Percentiles rank a stretch among this genome's conserved stretches.
phyloP scores from a whole-genome alignment of 495 filamentous ascomycete species.

The Penicillium angulare region DNA sequence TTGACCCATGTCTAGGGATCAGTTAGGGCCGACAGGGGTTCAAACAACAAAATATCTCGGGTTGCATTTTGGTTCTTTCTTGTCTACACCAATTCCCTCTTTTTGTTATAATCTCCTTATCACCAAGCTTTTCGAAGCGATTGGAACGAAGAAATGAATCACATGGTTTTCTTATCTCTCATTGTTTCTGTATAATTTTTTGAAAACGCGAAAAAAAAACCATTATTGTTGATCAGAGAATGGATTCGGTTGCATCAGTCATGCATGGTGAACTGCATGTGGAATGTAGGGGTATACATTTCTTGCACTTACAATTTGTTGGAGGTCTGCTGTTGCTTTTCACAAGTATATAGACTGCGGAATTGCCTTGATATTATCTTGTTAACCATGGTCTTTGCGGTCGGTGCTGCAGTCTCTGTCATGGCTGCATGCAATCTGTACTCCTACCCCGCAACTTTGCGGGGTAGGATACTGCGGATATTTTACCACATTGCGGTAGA shows the following conservation, averaged over 20 bases:
- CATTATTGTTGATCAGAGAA: slow-evolving; percentile 18
- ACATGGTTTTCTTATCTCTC: slow-evolving; percentile 4
- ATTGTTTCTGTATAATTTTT: too few species aligned
- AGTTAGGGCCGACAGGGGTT: not conserved
- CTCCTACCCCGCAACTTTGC: too few species aligned
- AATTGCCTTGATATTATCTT: too few species aligned
- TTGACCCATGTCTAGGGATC: not conserved
- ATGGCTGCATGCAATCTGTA: too few species aligned
- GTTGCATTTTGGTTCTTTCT: not conserved
- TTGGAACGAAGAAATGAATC: slow-evolving; percentile 27
- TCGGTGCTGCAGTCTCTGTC: too few species aligned
- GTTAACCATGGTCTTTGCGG: too few species aligned
- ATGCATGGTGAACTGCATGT: not conserved
- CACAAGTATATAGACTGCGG: too few species aligned
- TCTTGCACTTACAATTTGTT: too few species aligned
- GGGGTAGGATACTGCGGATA: too few species aligned
- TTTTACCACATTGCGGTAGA: too few species aligned
- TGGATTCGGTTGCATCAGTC: slow-evolving; percentile 12
- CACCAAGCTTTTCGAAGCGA: not conserved
- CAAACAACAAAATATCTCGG: not conserved
- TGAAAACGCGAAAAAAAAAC: too few species aligned
- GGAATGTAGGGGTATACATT: slow-evolving; percentile 15
- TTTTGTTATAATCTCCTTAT: not conserved
- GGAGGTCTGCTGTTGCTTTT: too few species aligned
- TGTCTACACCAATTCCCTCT: not conserved